Evolutionary conservation across 2,329 filamentous ascomycete genomes (phyloP), one percentile per base, ranked within the genome.

Genomic region (Cercospora zeae-maydis): DNA sequence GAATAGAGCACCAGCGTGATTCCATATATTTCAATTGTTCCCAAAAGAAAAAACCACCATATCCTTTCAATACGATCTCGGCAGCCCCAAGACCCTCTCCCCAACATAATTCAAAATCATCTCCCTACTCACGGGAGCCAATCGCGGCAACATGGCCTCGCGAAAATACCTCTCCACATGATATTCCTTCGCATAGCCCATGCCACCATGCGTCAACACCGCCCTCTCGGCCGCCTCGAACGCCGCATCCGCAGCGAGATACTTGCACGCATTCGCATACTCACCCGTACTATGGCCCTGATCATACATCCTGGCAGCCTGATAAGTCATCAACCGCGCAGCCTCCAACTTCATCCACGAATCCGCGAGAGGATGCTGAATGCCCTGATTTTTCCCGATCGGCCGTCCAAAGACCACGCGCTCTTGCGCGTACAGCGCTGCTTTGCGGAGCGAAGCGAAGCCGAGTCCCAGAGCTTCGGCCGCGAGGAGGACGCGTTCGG

Each of bases 401-500:
- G 85, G 82, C 1, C 86, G 77, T n/a, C 81, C 79, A 69, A 90
- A 90, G 0, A 90, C 86, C 4, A 87, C 79, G 0, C 89, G 81
- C 37, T 90, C 86, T 57, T 82, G 79, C 0, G 89, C 88, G 67
- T 92, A 92, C 16, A 78, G 79, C 0, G 86, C 81, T 0, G 89
- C 89, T 66, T 74, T 72, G 4, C 78, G 70, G 2, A 82, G 67
- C 1, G 79, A 78, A 0, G 77, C 79, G 65, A 75, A 81, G 0
- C 80, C 80, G 0, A 81, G 72, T 0, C 80, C 80, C 1, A 81
- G 67, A 1, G 79, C 80, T 80, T 85, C 61, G 80, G 78, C 30
- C 87, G 77, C 9, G 85, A 92, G 78, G 0, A 92, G 81, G 71
- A 89, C 91, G 2, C 89, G 81, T 74, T 92, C 89, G 0, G 89